These are phyloP conservation scores for Gautieria morchelliformis DNA, from an alignment of 768 basidiomycete genomes.

Conservation along the genomic window DNA sequence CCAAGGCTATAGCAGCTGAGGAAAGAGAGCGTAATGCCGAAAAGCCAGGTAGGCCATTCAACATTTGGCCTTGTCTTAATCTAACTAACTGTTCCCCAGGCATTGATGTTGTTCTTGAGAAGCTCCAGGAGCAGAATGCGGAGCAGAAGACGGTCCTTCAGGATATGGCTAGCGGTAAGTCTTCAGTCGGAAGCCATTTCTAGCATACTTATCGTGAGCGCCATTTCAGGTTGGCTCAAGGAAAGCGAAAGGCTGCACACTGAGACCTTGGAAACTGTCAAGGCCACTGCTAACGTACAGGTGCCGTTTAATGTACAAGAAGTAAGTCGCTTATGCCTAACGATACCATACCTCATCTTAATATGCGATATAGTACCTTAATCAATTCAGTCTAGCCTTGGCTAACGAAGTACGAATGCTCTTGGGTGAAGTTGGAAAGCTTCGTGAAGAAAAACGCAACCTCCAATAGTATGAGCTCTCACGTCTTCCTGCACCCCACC, in stretches of 20 bases:
- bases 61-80: neutral
- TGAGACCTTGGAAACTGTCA: constrained; percentile 59
- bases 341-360: neutral
- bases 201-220: constrained; percentile 8
- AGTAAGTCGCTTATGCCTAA: constrained; percentile 26
- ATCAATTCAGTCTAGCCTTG: constrained; percentile 80
- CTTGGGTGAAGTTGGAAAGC: constrained; percentile 72
- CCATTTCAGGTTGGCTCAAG: constrained; percentile 48
- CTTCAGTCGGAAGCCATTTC: neutral
- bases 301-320: constrained; percentile 79
- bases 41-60: constrained; percentile 41
- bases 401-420: constrained; percentile 79
- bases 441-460: constrained; percentile 68
- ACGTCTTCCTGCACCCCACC: neutral
- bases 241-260: constrained; percentile 57
- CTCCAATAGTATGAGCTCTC: constrained; percentile 64
- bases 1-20: constrained; percentile 43
- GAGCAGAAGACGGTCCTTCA: constrained; percentile 50
- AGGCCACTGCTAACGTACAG: constrained; percentile 62
- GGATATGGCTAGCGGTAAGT: constrained; percentile 24
- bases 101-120: constrained; percentile 50
- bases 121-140: constrained; percentile 46
- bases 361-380: constrained; percentile 42
- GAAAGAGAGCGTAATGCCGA: constrained; percentile 40
- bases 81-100: constrained; percentile 25